Percentiles rank a stretch among this genome's conserved stretches.
Conservation (phyloP, 2,329 filamentous ascomycete genomes). For the Aspergillus tanneri region DNA sequence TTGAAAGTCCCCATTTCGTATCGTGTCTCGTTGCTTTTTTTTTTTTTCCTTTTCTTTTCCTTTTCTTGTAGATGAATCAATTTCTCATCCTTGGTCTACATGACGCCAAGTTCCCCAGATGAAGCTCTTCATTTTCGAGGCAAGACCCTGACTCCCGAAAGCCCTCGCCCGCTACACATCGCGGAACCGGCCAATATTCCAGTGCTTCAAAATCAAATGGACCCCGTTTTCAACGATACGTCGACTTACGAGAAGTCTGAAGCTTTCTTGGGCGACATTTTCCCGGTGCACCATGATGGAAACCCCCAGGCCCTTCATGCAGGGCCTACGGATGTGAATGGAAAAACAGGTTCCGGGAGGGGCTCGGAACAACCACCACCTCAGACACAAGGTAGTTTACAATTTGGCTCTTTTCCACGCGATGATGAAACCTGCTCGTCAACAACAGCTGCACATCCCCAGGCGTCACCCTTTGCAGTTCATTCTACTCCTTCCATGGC, state of each 20-base stretch:
- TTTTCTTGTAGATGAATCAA: conserved; percentile 42
- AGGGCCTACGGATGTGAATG: conserved; percentile 13
- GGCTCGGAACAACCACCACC: conserved; percentile 20
- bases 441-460: conserved; percentile 15
- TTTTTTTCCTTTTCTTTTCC: conserved; percentile 3
- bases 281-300: conserved; percentile 12
- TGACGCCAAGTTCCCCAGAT: conserved; percentile 53
- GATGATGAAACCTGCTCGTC: conserved; percentile 23
- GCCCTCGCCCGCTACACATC: conserved; percentile 67
- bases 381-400: conserved; percentile 35
- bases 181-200: conserved; percentile 68
- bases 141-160: conserved; percentile 67
- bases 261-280: conserved; percentile 21
- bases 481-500: conserved; percentile 16
- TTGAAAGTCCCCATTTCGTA: conserved; percentile 29
- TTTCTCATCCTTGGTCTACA: conserved; percentile 46
- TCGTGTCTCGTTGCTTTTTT: conserved; percentile 14
- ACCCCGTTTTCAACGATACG: conserved; percentile 68
- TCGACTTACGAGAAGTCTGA: conserved; percentile 55
- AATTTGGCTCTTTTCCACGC: conserved; percentile 25
- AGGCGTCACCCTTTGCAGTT: conserved; percentile 18
- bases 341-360: conserved; percentile 16
- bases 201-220: conserved; percentile 69
- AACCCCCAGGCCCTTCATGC: conserved; percentile 16
- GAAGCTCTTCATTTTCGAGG: conserved; percentile 60